Conservation (phyloP, 2,329 filamentous ascomycete species). For the Exophiala alcalophila region DNA sequence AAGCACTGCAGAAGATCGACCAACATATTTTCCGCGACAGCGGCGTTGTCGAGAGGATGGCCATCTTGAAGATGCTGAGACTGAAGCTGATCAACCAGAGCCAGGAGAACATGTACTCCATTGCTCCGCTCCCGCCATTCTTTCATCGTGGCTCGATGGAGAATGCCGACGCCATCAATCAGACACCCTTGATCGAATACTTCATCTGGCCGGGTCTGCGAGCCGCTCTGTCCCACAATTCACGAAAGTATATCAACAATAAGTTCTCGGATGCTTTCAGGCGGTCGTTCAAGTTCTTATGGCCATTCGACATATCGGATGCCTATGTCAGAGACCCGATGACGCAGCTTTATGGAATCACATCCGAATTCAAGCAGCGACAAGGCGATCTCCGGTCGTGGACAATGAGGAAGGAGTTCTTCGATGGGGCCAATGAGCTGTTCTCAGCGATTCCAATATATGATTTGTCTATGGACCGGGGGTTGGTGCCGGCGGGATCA, state of each 20-base stretch:
- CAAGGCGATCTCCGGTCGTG: slow-evolving; percentile 15
- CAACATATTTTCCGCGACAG: slow-evolving; percentile 14
- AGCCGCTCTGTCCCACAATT: slow-evolving; percentile 23
- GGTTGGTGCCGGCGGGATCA: slow-evolving; percentile 2
- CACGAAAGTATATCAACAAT: slow-evolving; percentile 15
- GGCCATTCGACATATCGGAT: slow-evolving; percentile 14
- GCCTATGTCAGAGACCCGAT: slow-evolving; percentile 7
- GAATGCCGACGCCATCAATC: slow-evolving; percentile 5
- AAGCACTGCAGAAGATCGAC: slow-evolving; percentile 15
- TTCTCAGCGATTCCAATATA: slow-evolving; percentile 11
- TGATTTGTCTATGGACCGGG: slow-evolving; percentile 8
- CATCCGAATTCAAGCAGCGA: slow-evolving; percentile 11
- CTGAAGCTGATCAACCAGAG: slow-evolving; percentile 16
- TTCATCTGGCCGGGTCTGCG: slow-evolving; percentile 35
- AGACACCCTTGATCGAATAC: slow-evolving; percentile 23
- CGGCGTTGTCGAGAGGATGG: slow-evolving; percentile 17
- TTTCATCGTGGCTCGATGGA: slow-evolving; percentile 4
- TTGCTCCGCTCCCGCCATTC: slow-evolving; percentile 11
- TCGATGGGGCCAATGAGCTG: slow-evolving; percentile 9
- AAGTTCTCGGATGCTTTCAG: slow-evolving; percentile 21
- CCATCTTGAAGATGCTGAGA: slow-evolving; percentile 18
- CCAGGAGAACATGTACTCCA: slow-evolving; percentile 4
- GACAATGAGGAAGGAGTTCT: slow-evolving; percentile 19
- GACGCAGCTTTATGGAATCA: slow-evolving; percentile 13
- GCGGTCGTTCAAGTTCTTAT: slow-evolving; percentile 15